phyloP scores from a whole-genome alignment of 352 stramenopile species.

The Thraustotheca clavata region DNA sequence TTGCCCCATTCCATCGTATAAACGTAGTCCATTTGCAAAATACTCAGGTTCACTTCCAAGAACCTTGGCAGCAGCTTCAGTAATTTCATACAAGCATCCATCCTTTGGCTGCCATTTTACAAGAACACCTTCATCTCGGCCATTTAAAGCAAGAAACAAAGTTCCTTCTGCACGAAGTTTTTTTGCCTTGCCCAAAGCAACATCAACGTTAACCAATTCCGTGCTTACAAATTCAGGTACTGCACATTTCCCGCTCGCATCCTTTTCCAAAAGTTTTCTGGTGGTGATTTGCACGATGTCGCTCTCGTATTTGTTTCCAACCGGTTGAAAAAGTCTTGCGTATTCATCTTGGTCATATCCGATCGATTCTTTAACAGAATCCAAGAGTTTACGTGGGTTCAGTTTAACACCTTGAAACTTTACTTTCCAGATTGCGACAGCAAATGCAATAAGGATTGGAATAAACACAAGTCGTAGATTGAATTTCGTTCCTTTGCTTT shows the following conservation, averaged over 20 bases:
- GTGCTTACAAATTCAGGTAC: background rate
- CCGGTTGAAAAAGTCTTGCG: background rate
- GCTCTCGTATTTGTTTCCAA: constrained; percentile 45
- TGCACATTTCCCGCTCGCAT: background rate
- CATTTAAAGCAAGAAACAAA: constrained; percentile 67
- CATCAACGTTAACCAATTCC: constrained; percentile 24
- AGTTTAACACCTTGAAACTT: constrained; percentile 13
- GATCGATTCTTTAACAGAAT: background rate
- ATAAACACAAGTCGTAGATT: constrained; percentile 13
- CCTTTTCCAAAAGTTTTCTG: constrained; percentile 30
- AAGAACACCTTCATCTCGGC: constrained; percentile 45
- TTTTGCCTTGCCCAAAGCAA: constrained; percentile 26
- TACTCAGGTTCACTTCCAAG: constrained; percentile 41
- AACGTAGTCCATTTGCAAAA: constrained; percentile 42
- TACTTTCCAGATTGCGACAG: constrained; percentile 12
- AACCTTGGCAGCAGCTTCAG: constrained; percentile 29
- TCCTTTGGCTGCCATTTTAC: constrained; percentile 30
- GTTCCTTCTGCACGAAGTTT: constrained; percentile 28
- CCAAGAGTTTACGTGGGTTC: constrained; percentile 2
- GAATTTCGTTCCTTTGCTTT: background rate
- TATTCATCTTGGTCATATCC: background rate
- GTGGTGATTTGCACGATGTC: constrained; percentile 40
- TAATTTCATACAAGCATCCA: constrained; percentile 41
- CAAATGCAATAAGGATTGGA: constrained; percentile 6
- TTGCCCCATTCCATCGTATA: constrained; percentile 45